A percentile compares a stretch with the other conserved stretches of the same genome.
phyloP scores from a whole-genome alignment of 306 rosid genomes.

The Cicer arietinum region DNA sequence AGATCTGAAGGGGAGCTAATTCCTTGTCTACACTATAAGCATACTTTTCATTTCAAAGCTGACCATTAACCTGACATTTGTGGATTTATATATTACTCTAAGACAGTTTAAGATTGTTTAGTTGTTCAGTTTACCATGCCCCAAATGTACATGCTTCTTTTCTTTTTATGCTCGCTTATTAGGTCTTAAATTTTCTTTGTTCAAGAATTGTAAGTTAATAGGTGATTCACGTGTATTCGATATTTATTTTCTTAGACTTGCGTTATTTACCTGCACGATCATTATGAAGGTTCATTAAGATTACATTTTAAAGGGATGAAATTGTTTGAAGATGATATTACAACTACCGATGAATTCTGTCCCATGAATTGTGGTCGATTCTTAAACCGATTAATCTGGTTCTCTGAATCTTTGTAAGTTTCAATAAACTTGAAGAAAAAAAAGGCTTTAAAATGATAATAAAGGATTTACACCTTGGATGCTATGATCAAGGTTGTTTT shows the following conservation, averaged over 20 bases:
- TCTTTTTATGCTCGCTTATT: conserved; percentile 11
- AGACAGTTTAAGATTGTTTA: conserved; percentile 14
- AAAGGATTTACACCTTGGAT: background rate
- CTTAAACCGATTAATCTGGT: background rate
- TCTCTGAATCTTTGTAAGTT: background rate
- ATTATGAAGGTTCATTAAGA: conserved; percentile 19
- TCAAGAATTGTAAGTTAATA: conserved; percentile 35
- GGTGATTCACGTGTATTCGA: background rate
- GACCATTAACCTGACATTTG: conserved; percentile 37
- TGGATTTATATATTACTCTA: background rate
- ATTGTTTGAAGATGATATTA: background rate
- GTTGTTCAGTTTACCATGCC: conserved; percentile 32
- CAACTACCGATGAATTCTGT: background rate
- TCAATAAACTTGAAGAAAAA: background rate
- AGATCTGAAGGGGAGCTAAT: conserved; percentile 31
- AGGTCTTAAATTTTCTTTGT: conserved; percentile 8
- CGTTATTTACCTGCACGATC: background rate
- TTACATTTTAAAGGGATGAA: background rate
- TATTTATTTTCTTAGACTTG: background rate
- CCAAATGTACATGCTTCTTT: conserved; percentile 10
- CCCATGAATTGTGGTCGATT: background rate
- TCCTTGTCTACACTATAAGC: conserved; percentile 21
- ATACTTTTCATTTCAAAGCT: conserved; percentile 26
- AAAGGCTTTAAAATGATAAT: background rate
- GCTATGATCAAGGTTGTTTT: background rate